These are phyloP conservation scores for Chaetomium fimeti DNA, from an alignment of 495 filamentous ascomycete genomes.

Conservation along the genomic window DNA sequence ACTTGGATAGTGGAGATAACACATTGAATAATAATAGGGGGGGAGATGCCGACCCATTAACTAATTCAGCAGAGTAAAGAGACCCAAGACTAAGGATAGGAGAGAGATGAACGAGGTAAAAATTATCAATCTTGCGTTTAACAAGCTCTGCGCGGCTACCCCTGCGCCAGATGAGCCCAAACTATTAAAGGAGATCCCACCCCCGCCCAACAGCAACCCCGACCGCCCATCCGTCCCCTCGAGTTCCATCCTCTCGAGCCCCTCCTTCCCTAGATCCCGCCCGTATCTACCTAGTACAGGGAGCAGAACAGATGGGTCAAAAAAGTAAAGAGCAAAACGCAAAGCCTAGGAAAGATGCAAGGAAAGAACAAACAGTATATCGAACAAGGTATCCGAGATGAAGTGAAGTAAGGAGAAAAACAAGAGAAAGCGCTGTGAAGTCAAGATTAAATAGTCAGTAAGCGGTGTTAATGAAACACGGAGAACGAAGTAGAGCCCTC, in stretches of 20 bases:
- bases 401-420: slow-evolving; percentile 26
- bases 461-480: slow-evolving; percentile 52
- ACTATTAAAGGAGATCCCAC: slow-evolving; percentile 8
- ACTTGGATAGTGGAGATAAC: slow-evolving; percentile 14
- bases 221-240: slow-evolving; percentile 19
- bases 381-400: slow-evolving; percentile 26
- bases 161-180: slow-evolving; percentile 16
- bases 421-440: slow-evolving; percentile 15
- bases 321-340: slow-evolving; percentile 22
- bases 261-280: slow-evolving; percentile 27
- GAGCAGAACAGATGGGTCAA: slow-evolving; percentile 33
- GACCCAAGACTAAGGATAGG: neutral
- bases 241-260: slow-evolving; percentile 12
- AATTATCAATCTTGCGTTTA: slow-evolving; percentile 32
- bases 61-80: neutral
- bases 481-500: slow-evolving; percentile 42
- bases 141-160: slow-evolving; percentile 26
- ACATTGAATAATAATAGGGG: slow-evolving; percentile 11
- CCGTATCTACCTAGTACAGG: slow-evolving; percentile 36
- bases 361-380: slow-evolving; percentile 24
- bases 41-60: slow-evolving; percentile 4
- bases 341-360: slow-evolving; percentile 12
- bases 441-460: slow-evolving; percentile 25
- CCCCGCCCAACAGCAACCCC: slow-evolving; percentile 7
- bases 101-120: slow-evolving; percentile 1